These are phyloP conservation scores for Fonsecaea erecta DNA, from an alignment of 2,329 filamentous ascomycete species.

Conservation along the genomic window DNA sequence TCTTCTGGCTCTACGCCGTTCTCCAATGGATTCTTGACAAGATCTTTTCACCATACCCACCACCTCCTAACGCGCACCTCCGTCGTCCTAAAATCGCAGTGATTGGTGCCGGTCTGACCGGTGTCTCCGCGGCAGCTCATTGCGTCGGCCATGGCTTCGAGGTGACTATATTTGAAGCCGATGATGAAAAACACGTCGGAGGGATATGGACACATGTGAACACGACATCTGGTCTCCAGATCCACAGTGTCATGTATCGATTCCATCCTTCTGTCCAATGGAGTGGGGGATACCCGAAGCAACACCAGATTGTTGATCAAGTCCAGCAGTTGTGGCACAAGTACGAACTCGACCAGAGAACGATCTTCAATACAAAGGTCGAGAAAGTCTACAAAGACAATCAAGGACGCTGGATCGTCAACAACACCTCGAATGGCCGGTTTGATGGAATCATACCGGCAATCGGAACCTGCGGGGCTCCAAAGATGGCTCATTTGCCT, in stretches of 20 bases:
- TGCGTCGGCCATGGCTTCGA: constrained; percentile 86
- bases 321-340: constrained; percentile 73
- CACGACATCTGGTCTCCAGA: constrained; percentile 79
- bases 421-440: constrained; percentile 68
- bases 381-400: constrained; percentile 71
- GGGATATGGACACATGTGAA: constrained; percentile 87
- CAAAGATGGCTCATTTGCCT: constrained; percentile 72
- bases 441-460: constrained; percentile 82
- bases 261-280: constrained; percentile 82
- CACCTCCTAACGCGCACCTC: constrained; percentile 62
- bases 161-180: constrained; percentile 76
- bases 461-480: constrained; percentile 78
- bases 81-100: constrained; percentile 69
- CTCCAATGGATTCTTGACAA: constrained; percentile 67
- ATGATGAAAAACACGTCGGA: constrained; percentile 67
- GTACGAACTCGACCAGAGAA: constrained; percentile 72
- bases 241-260: constrained; percentile 84
- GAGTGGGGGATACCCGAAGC: constrained; percentile 75
- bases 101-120: constrained; percentile 74
- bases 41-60: constrained; percentile 72
- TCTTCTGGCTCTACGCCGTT: constrained; percentile 65
- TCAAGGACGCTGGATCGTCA: constrained; percentile 76
- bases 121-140: constrained; percentile 77
- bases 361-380: constrained; percentile 72
- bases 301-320: constrained; percentile 74